Evolutionary conservation across 2,329 filamentous ascomycete species (phyloP), one percentile per base, ranked within the genome.

Genomic region (Calonectria pseudoturangicola): DNA sequence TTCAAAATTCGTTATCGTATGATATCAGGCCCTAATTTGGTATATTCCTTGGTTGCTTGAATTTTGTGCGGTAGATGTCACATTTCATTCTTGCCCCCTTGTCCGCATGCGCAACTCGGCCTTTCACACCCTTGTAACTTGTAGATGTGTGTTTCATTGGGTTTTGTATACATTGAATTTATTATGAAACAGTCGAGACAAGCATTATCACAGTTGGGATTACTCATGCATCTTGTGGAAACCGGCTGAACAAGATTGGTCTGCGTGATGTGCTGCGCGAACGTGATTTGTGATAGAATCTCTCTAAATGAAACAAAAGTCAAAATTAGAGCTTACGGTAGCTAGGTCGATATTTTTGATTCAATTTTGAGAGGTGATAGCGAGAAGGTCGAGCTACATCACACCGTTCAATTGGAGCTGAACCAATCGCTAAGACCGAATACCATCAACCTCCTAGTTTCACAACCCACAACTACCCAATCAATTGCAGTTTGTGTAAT

Each of bases 21-120:
- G 16, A 39, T 58, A 18, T 58, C 54, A 15, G 25, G 33, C 2
- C 30, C 30, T n/a, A 18, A 12, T 12, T 88, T 87, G 9, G 87
- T 88, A 77, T 88, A 91, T 72, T 79, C 71, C 77, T 85, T 89
- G 7, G 88, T 79, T 91, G 89, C 75, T 88, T 86, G 16, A 87
- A 88, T 64, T 83, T 86, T 4, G 86, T 87, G 72, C 88, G 88
- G 77, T 88, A 92, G 70, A 92, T 90, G 27, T 89, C 92, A 5
- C 88, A 88, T 85, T 92, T 92, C 83, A 93, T 94, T 8, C 91
- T 91, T 9, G 92, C 88, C 73, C 86, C 87, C 58, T 86, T 85
- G 2, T 90, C 88, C 4, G 92, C 91, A 8, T 84, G 83, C 13
- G 91, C 83, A 54, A 92, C 87, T 70, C 86, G 88, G 41, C 86